Evolutionary conservation across 2,329 filamentous ascomycete species (phyloP), one percentile per base, ranked within the genome.

Genomic region (Trichoderma semiorbis): DNA sequence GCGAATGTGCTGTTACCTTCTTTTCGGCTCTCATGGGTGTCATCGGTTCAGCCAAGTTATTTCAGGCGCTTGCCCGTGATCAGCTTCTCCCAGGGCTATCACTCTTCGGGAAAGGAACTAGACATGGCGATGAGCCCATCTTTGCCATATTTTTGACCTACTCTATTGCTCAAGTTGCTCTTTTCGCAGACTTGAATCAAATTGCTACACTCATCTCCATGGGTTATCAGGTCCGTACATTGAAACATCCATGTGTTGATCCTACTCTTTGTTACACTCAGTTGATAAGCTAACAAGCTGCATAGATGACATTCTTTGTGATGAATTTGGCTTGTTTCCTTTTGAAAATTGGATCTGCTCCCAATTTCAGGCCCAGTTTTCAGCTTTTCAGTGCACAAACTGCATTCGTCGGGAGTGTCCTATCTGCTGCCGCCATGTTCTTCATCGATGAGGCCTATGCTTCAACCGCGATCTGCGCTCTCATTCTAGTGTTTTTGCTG

Each of bases 141-240:
- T 86, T 90, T 75, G 93, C 94, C 5, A 92, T 97, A 67, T 80
- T 95, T 24, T 80, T 94, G 39, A 96, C 93, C 0, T 95, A 92
- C 77, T 75, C 88, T 4, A 88, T 95, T 70, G 90, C 93, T 1
- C 94, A 97, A 78, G 74, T 95, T 32, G 93, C 93, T 0, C 91
- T 97, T 81, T 87, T 97, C 65, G 92, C 92, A 58, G 90, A 97
- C 77, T 88, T 97, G 75, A 96, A 97, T 79, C 92, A 93, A 78
- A 97, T 97, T 76, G 94, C 94, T 7, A 95, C 93, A 0, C 90
- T 97, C 71, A 93, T 97, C 60, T 95, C 94, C 2, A 97, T 97
- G 92, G 92, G 93, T 18, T 97, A 96, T 78, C 89, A 96, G 77
- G 88, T 88, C 78, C 79, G 82, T 72, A 21, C 6, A 21, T 16